These are phyloP conservation scores for Cystobasidium tubakii DNA, from an alignment of 768 basidiomycete genomes.

Conservation along the genomic window DNA sequence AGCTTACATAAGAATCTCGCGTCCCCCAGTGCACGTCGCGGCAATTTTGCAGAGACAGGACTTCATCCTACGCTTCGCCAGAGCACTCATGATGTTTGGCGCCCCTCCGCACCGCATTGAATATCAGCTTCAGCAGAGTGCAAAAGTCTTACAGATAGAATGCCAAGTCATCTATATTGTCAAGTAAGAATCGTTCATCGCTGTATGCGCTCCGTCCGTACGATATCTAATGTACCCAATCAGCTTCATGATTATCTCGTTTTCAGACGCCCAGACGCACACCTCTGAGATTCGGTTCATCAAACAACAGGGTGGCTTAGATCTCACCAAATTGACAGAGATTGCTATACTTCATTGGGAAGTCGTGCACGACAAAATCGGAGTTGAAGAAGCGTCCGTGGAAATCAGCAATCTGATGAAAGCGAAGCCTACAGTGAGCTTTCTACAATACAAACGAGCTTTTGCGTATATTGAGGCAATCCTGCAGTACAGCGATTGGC, in stretches of 20 bases:
- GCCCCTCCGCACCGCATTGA: slow-evolving; percentile 55
- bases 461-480: neutral
- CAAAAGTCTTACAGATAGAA: slow-evolving; percentile 54
- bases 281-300: slow-evolving; percentile 77
- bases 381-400: slow-evolving; percentile 65
- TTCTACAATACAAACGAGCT: neutral
- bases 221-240: slow-evolving; percentile 48
- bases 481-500: slow-evolving; percentile 51
- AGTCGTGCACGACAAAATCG: slow-evolving; percentile 77
- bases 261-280: slow-evolving; percentile 71
- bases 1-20: too few relatives aligned
- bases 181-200: neutral
- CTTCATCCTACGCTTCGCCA: slow-evolving; percentile 54
- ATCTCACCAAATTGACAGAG: slow-evolving; percentile 69
- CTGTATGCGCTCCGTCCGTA: neutral
- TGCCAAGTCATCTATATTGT: slow-evolving; percentile 48
- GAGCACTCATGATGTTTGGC: slow-evolving; percentile 55
- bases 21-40: slow-evolving; percentile 63
- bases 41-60: slow-evolving; percentile 55
- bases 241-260: slow-evolving; percentile 67
- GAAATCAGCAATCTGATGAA: slow-evolving; percentile 70
- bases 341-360: slow-evolving; percentile 65
- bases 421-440: slow-evolving; percentile 58
- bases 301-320: slow-evolving; percentile 59
- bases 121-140: slow-evolving; percentile 54